Evolutionary conservation across 495 filamentous ascomycete genomes (phyloP).

Genomic region (Cercophora samala): DNA sequence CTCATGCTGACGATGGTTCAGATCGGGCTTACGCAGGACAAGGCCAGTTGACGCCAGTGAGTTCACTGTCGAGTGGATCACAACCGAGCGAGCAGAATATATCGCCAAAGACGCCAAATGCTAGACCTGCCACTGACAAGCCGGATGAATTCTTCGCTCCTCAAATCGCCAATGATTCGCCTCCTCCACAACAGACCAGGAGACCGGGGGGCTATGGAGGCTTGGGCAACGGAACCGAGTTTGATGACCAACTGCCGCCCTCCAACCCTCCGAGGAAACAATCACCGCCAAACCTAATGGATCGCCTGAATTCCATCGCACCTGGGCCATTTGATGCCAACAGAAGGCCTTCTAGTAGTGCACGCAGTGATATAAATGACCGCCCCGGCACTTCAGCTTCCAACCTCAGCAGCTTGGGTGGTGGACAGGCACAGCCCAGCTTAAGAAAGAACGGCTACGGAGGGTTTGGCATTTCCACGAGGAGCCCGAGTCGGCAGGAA

Average conservation of each 20-base stretch:
- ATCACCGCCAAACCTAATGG: slow-evolving; percentile 48
- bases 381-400: slow-evolving; percentile 45
- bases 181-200: slow-evolving; percentile 29
- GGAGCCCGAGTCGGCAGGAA: slow-evolving; percentile 31
- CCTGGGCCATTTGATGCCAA: slow-evolving; percentile 62
- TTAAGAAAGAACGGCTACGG: slow-evolving; percentile 51
- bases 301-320: slow-evolving; percentile 62
- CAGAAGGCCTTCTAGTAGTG: slow-evolving; percentile 27
- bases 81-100: slow-evolving; percentile 45
- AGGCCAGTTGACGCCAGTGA: slow-evolving; percentile 60
- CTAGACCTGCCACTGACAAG: slow-evolving; percentile 35
- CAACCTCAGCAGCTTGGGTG: slow-evolving; percentile 39
- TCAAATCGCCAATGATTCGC: slow-evolving; percentile 34
- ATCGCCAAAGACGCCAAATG: slow-evolving; percentile 54
- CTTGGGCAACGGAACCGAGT: slow-evolving; percentile 51
- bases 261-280: slow-evolving; percentile 41
- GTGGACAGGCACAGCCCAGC: slow-evolving; percentile 34
- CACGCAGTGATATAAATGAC: slow-evolving; percentile 23
- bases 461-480: slow-evolving; percentile 43
- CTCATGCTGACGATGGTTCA: slow-evolving; percentile 39
- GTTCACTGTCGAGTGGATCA: slow-evolving; percentile 51
- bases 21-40: slow-evolving; percentile 60
- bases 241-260: slow-evolving; percentile 38
- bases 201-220: slow-evolving; percentile 42
- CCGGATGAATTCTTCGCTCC: slow-evolving; percentile 42